Conservation (phyloP, 768 basidiomycete genomes). For the Pulveroboletus sp. region DNA sequence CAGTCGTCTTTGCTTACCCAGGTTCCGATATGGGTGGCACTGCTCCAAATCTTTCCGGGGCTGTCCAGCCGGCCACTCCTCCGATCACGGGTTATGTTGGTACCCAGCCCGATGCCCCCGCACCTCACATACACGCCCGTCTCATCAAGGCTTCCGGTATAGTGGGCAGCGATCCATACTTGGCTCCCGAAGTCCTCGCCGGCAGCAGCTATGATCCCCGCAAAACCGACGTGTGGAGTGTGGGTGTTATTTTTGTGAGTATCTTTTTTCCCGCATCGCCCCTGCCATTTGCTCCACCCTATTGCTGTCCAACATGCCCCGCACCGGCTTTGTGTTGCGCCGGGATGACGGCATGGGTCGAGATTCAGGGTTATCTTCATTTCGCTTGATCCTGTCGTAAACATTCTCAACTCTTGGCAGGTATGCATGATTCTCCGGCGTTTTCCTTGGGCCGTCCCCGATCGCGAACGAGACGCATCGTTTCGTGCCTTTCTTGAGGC, state of each 20-base stretch:
- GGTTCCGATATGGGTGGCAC: slow-evolving; percentile 66
- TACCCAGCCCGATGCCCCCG: slow-evolving; percentile 21
- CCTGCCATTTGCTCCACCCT: background rate
- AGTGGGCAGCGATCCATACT: slow-evolving; percentile 97
- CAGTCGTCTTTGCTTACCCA: slow-evolving; percentile 99
- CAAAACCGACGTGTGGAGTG: slow-evolving; percentile 98
- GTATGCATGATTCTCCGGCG: slow-evolving; percentile 92
- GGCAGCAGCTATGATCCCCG: slow-evolving; percentile 88
- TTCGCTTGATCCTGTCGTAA: slow-evolving; percentile 8
- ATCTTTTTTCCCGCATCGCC: background rate
- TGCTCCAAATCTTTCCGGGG: slow-evolving; percentile 9
- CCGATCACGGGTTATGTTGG: slow-evolving; percentile 20
- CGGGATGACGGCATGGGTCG: slow-evolving; percentile 2
- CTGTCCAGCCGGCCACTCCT: background rate
- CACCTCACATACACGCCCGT: slow-evolving; percentile 40
- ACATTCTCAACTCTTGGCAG: slow-evolving; percentile 16
- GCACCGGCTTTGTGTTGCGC: background rate
- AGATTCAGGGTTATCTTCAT: background rate
- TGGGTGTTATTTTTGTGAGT: slow-evolving; percentile 93
- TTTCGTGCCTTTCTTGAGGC: slow-evolving; percentile 91
- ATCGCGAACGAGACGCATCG: slow-evolving; percentile 87
- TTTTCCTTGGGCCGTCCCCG: slow-evolving; percentile 99
- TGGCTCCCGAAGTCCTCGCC: slow-evolving; percentile 91
- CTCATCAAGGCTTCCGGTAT: slow-evolving; percentile 76
- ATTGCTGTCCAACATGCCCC: slow-evolving; percentile 1